Base-by-base conservation (phyloP, 2,329 filamentous ascomycete species). In the Blumeriella jaapii region DNA sequence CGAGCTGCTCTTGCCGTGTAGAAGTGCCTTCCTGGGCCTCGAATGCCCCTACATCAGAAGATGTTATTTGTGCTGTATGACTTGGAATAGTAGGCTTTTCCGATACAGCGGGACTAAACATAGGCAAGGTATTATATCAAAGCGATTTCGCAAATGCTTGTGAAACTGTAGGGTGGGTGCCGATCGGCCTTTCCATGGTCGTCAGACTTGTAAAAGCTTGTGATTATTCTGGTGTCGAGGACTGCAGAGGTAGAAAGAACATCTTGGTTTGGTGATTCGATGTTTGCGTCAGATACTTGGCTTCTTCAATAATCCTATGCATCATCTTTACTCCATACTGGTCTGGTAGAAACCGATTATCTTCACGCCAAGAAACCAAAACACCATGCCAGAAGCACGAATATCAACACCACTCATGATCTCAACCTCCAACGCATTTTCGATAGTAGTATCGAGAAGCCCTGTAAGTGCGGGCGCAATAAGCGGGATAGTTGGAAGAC, bases 1-100 rank as follows among this genome's bases (percentile, higher is more conserved):
- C 22, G 29, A 50, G 51, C 24, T 50, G 28, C 27, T 43, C 35
- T 20, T 49, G 38, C 6, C 45, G 33, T 25, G 29, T 16, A 14
- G 26, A 29, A 7, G 16, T 15, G 6, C 29, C 22, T 9, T 29
- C 14, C 14, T 36, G 8, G 26, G 25, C 17, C 16, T 16, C 20
- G 14, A 29, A 11, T 19, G 13, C 28, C n/a, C 28, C 27, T 5
- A 9, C 25, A 12, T 26, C 19, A 20, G 37, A 24, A 15, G 30
- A 23, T 7, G 24, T 7, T 11, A 24, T 22, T 12, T 33, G 31
- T 13, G 11, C 22, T 8, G 31, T 26, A 8, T 20, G 19, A 3
- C 15, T 16, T 15, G 31, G 17, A 17, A 23, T 26, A 14, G 16
- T 38, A 23, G 22, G 12, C 10, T 8, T 13, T 16, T 15, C 31